Percentiles rank a stretch among this genome's conserved stretches.
Evolutionary conservation across 768 basidiomycete species (phyloP).

Genomic region (Gloeostereum incarnatum): DNA sequence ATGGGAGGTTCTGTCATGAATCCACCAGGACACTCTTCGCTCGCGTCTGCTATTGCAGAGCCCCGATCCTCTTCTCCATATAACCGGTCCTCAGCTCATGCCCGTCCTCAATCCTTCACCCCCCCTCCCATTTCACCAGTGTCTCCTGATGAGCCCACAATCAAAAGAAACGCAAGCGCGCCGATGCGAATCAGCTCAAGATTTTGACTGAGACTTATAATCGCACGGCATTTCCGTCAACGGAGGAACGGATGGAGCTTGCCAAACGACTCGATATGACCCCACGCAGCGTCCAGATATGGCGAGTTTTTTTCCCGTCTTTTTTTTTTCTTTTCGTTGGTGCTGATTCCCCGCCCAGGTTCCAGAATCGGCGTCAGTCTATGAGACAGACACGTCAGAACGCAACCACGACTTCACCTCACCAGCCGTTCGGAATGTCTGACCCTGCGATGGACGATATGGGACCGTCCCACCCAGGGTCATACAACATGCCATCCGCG

Average conservation of each 20-base stretch:
- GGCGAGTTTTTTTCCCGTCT: slow-evolving; percentile 34
- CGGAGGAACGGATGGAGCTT: slow-evolving; percentile 72
- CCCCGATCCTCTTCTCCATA: slow-evolving; percentile 36
- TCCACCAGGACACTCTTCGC: background rate
- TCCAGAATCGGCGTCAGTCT: slow-evolving; percentile 81
- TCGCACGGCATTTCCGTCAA: slow-evolving; percentile 81
- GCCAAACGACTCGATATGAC: slow-evolving; percentile 79
- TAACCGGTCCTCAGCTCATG: slow-evolving; percentile 24
- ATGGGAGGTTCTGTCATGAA: slow-evolving; percentile 1
- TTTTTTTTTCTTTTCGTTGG: slow-evolving; percentile 12
- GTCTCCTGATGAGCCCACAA: slow-evolving; percentile 51
- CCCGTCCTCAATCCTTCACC: slow-evolving; percentile 42
- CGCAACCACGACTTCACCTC: slow-evolving; percentile 31
- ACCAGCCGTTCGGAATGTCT: slow-evolving; percentile 39
- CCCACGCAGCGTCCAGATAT: slow-evolving; percentile 79
- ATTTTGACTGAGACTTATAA: slow-evolving; percentile 73
- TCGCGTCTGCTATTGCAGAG: slow-evolving; percentile 14
- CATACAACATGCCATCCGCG: slow-evolving; percentile 24
- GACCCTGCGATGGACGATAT: slow-evolving; percentile 29
- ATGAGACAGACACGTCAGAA: slow-evolving; percentile 73
- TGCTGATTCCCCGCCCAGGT: slow-evolving; percentile 38
- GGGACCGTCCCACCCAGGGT: slow-evolving; percentile 16
- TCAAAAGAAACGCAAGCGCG: slow-evolving; percentile 87
- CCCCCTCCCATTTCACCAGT: slow-evolving; percentile 40
- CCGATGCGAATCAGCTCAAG: slow-evolving; percentile 71